These are phyloP conservation scores for Scleroderma bovista DNA, from an alignment of 768 basidiomycete species.

Conservation along the genomic window DNA sequence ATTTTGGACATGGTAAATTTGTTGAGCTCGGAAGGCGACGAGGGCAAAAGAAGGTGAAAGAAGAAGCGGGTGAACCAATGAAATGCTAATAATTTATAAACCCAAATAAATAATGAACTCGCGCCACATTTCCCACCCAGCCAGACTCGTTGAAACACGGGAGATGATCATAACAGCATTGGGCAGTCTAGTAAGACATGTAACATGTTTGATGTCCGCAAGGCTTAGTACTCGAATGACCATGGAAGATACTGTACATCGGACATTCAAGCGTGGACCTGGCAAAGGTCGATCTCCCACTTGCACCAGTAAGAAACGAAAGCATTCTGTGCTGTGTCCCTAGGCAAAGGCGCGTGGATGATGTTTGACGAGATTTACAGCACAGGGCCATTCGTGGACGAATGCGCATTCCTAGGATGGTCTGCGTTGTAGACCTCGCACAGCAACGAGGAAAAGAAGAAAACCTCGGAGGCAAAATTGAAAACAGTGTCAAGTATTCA, in stretches of 20 bases:
- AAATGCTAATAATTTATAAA: not conserved
- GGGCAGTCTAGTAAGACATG: not conserved
- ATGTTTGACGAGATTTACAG: not conserved
- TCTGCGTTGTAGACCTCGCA: too few relatives aligned
- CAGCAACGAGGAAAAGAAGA: not conserved
- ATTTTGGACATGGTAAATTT: slow-evolving; percentile 38
- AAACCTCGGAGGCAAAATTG: too few relatives aligned
- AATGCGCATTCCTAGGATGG: not conserved
- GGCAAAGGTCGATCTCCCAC: slow-evolving; percentile 57
- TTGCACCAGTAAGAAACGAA: slow-evolving; percentile 72
- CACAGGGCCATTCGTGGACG: not conserved
- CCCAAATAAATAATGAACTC: not conserved
- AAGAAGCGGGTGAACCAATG: slow-evolving; percentile 24
- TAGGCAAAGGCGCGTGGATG: slow-evolving; percentile 68
- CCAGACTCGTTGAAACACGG: too few relatives aligned
- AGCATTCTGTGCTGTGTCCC: slow-evolving; percentile 67
- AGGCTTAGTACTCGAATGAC: slow-evolving; percentile 77
- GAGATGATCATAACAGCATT: too few relatives aligned
- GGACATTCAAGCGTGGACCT: slow-evolving; percentile 78
- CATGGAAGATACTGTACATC: slow-evolving; percentile 42
- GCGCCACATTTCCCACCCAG: not conserved
- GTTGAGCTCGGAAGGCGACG: slow-evolving; percentile 6
- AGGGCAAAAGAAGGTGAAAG: slow-evolving; percentile 8
- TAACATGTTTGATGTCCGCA: slow-evolving; percentile 34
- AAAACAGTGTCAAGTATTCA: not conserved